These are phyloP conservation scores for Pinus tabuliformis DNA, from an alignment of 75 land plant genomes.

Conservation along the genomic window DNA sequence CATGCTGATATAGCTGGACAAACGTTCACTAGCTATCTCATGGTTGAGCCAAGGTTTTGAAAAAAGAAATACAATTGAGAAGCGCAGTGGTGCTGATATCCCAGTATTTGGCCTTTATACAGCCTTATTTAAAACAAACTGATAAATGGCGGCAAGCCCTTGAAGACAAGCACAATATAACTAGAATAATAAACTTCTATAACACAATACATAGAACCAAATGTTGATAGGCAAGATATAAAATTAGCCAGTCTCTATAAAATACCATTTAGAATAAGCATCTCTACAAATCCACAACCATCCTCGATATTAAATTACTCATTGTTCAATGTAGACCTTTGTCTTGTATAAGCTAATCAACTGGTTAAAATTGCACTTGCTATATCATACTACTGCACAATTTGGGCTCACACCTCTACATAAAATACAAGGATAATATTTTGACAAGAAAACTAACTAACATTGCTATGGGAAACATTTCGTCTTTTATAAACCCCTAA, in stretches of 20 bases:
- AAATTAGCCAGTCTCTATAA: background rate
- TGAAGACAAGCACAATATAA: no score
- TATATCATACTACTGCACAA: background rate
- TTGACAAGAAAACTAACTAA: background rate
- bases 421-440: background rate
- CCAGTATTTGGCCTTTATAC: background rate
- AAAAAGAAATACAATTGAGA: background rate
- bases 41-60: background rate
- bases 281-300: background rate
- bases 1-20: background rate
- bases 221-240: background rate
- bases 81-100: background rate
- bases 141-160: no score
- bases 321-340: background rate
- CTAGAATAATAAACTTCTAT: background rate
- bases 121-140: background rate
- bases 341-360: background rate
- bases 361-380: background rate
- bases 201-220: background rate
- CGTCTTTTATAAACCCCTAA: background rate
- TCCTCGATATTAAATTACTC: background rate
- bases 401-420: background rate
- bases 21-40: background rate
- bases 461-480: background rate
- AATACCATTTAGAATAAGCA: background rate